These are phyloP conservation scores for Populus simonii DNA, from an alignment of 345 rosid species.

Conservation along the genomic window DNA sequence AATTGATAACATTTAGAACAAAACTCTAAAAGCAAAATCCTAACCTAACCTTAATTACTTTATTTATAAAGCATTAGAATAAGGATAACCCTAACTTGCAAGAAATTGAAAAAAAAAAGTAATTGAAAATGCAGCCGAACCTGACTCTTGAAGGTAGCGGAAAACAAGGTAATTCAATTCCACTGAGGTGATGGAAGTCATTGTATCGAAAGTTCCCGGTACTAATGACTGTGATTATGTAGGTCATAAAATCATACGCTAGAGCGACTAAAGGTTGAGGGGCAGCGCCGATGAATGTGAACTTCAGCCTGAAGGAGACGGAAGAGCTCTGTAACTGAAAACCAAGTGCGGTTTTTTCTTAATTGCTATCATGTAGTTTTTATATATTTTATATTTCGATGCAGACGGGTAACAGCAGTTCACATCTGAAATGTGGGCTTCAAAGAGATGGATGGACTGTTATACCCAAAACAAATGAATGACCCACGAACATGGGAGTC, in stretches of 20 bases:
- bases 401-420: too few relatives aligned
- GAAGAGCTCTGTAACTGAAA: background rate
- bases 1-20: conserved; percentile 7
- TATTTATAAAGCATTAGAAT: background rate
- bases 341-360: background rate
- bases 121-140: conserved; percentile 22
- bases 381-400: too few relatives aligned
- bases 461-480: background rate
- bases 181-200: conserved; percentile 72
- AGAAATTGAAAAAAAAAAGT: background rate
- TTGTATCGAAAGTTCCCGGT: conserved; percentile 19
- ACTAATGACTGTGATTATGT: background rate
- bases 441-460: background rate
- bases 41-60: conserved; percentile 3
- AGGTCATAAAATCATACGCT: background rate
- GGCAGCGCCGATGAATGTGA: background rate
- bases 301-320: background rate
- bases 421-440: background rate
- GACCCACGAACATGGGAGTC: too few relatives aligned
- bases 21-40: conserved; percentile 16
- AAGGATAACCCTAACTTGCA: background rate
- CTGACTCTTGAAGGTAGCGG: conserved; percentile 95
- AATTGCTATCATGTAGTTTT: too few relatives aligned
- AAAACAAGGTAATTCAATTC: conserved; percentile 88
- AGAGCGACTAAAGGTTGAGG: background rate